phyloP scores from a whole-genome alignment of 495 filamentous ascomycete species.

The Penicillium malachiteum region DNA sequence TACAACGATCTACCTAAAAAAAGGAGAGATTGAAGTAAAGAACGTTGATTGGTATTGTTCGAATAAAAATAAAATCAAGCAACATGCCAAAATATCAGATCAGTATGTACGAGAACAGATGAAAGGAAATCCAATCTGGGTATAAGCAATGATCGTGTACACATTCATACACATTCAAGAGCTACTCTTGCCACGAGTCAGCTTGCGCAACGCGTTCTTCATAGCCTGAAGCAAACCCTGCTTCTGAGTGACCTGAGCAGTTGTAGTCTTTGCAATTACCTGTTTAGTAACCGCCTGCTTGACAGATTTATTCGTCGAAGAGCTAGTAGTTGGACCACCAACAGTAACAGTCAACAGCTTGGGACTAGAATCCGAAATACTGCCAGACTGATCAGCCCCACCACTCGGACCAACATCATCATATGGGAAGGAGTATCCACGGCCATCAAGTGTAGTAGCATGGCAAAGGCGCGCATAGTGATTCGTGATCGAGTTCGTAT shows the following conservation, averaged over 20 bases:
- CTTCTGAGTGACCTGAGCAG: background rate
- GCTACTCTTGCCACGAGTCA: conserved; percentile 8
- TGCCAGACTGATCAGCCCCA: conserved; percentile 61
- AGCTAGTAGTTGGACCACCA: conserved; percentile 45
- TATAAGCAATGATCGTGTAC: too few species aligned
- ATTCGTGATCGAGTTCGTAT: conserved; percentile 59
- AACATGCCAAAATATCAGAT: too few species aligned
- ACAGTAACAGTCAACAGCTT: conserved; percentile 59
- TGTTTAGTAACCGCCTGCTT: background rate
- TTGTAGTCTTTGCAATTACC: background rate
- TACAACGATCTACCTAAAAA: too few species aligned
- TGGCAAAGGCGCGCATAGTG: conserved; percentile 72
- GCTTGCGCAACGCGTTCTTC: conserved; percentile 13
- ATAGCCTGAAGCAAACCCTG: conserved; percentile 8
- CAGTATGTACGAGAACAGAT: too few species aligned
- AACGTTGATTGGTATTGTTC: too few species aligned
- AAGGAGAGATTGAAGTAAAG: too few species aligned
- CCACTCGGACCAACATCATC: conserved; percentile 67
- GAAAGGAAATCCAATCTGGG: too few species aligned
- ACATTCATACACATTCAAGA: too few species aligned
- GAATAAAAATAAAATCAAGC: too few species aligned
- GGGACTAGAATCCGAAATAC: conserved; percentile 58
- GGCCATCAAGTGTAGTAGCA: conserved; percentile 55
- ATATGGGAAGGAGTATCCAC: conserved; percentile 77
- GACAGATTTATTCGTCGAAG: conserved; percentile 4